A percentile compares a stretch with the other conserved stretches of the same genome.
Evolutionary conservation across 1,139 yeast species (phyloP).

Genomic region (Blastobotrys ciferrii): DNA sequence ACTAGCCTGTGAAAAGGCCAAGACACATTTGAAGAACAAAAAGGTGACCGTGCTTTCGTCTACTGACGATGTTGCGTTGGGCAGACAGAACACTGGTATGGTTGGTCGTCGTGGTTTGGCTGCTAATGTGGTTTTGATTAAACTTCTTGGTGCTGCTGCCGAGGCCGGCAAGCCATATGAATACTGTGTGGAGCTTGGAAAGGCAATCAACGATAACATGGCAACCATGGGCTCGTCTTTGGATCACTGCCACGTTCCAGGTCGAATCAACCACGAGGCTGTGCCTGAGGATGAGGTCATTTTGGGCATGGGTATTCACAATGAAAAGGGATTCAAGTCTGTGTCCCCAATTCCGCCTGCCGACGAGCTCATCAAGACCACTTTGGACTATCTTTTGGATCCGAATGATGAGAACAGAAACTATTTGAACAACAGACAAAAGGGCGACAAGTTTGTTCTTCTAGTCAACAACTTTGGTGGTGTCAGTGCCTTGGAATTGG

Average conservation of each 20-base stretch:
- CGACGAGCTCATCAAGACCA: conserved; percentile 41
- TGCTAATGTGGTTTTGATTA: conserved; percentile 46
- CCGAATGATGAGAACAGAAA: conserved; percentile 43
- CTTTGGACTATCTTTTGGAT: conserved; percentile 43
- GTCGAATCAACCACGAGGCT: conserved; percentile 34
- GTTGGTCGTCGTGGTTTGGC: conserved; percentile 54
- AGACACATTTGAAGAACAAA: conserved; percentile 22
- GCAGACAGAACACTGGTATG: conserved; percentile 43
- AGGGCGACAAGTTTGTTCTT: conserved; percentile 41
- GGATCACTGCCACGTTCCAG: conserved; percentile 53
- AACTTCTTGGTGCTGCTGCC: conserved; percentile 49
- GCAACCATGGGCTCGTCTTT: conserved; percentile 53
- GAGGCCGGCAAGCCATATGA: conserved; percentile 38
- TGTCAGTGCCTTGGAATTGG: conserved; percentile 47
- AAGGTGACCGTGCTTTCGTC: conserved; percentile 28
- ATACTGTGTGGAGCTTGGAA: conserved; percentile 41
- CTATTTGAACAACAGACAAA: conserved; percentile 43
- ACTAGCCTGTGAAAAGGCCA: conserved; percentile 38
- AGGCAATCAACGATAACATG: conserved; percentile 39
- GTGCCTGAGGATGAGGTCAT: conserved; percentile 35
- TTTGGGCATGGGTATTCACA: conserved; percentile 52
- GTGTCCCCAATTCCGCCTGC: conserved; percentile 42
- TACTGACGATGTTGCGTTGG: conserved; percentile 50
- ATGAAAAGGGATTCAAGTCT: conserved; percentile 49
- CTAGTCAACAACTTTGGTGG: conserved; percentile 55